Evolutionary conservation across 306 rosid genomes (phyloP), one percentile per base, ranked within the genome.

Genomic region (Dryas octopetala): DNA sequence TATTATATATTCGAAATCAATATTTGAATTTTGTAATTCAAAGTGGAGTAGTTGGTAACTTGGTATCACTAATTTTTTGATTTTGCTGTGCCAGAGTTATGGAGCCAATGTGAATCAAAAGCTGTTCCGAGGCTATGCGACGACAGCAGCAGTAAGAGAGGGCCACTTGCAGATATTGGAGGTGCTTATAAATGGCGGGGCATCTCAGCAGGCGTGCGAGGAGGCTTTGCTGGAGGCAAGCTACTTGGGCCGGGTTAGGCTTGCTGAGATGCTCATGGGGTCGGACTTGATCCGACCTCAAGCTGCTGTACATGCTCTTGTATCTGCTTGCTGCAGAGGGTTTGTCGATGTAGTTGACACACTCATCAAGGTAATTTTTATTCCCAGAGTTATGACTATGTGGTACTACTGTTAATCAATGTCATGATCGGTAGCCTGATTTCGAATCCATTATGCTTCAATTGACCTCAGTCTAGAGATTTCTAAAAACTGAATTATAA

Each of bases 151-250:
- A 11, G 89, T 84, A 65, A 85, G 91, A 68, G 90, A 82, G 74
- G 89, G 85, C 0, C 87, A 82, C 49, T 14, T 76, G n/a, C 58
- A 84, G 66, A 60, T 84, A n/a, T 46, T 90, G 64, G 89, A 86
- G 68, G 76, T 82, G n/a, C 86, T 90, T 51, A 69, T 87, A 70
- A 84, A 82, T 47, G 83, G 78, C 1, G 91, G 90, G 23, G 85
- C 90, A 4, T 84, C 89, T 66, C 91, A 87, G 67, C 79, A 64
- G 73, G 88, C 95, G 46, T 84, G 90, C n/a, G 90, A 90, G 80
- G 95, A 90, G 72, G 90, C 95, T 45, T 81, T 90, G 68, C 60
- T 90, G 76, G 95, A 90, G 82, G 87, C 91, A 76, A 84, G 91
- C 78, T 79, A 79, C 68, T 13, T 85, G 17, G 95, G 89, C 38